These are phyloP conservation scores for Sporothrix sp. DNA, from an alignment of 2,329 filamentous ascomycete species.

Conservation along the genomic window DNA sequence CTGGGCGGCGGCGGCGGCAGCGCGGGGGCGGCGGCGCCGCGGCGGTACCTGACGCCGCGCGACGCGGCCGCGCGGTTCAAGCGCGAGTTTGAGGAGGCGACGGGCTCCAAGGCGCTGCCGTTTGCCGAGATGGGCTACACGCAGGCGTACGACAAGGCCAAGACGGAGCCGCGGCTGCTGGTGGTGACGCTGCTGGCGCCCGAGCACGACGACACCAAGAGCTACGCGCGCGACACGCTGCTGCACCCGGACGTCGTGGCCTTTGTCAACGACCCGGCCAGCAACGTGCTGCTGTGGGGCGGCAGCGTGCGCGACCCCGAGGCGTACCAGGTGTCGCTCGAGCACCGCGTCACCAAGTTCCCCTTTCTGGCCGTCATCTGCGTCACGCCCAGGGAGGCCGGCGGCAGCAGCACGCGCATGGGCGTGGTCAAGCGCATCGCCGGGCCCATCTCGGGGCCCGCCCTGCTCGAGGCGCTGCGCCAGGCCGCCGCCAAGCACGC, in stretches of 20 bases:
- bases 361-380: slow-evolving; percentile 82
- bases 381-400: slow-evolving; percentile 69
- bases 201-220: slow-evolving; percentile 84
- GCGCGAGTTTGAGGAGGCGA: slow-evolving; percentile 90
- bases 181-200: slow-evolving; percentile 82
- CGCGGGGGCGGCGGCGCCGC: slow-evolving; percentile 38
- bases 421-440: slow-evolving; percentile 72
- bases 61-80: slow-evolving; percentile 85
- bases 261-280: slow-evolving; percentile 64
- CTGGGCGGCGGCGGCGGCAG: slow-evolving; percentile 2
- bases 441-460: slow-evolving; percentile 58
- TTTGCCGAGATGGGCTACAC: slow-evolving; percentile 88
- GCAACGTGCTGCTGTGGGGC: slow-evolving; percentile 82
- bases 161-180: slow-evolving; percentile 83
- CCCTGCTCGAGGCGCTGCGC: slow-evolving; percentile 68
- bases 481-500: slow-evolving; percentile 64
- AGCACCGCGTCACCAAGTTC: slow-evolving; percentile 83
- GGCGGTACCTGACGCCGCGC: slow-evolving; percentile 68
- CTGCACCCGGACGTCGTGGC: slow-evolving; percentile 62
- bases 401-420: slow-evolving; percentile 69
- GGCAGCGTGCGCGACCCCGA: slow-evolving; percentile 90
- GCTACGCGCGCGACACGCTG: slow-evolving; percentile 74
- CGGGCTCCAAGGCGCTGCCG: slow-evolving; percentile 60
- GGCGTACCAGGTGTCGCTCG: slow-evolving; percentile 83
- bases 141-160: slow-evolving; percentile 80